These are phyloP conservation scores for Globisporangium polare DNA, from an alignment of 352 stramenopile species.

Conservation along the genomic window DNA sequence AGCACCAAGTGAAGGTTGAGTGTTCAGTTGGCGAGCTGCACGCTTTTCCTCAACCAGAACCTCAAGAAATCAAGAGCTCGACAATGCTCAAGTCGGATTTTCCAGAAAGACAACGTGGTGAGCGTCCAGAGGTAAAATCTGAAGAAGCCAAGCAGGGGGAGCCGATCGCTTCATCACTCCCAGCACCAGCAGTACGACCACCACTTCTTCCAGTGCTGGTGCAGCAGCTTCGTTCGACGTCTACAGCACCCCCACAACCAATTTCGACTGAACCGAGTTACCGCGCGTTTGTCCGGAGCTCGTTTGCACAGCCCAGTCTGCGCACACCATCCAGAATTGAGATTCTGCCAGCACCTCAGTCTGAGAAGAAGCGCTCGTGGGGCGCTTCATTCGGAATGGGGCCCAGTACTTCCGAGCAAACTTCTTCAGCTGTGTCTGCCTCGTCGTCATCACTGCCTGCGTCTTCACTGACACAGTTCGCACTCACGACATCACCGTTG, in stretches of 20 bases:
- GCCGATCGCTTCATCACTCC: neutral
- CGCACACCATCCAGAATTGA: neutral
- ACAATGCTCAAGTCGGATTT: neutral
- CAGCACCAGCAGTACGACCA: neutral
- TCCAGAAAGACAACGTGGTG: neutral
- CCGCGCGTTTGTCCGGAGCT: neutral
- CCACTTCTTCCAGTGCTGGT: neutral
- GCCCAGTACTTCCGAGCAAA: neutral
- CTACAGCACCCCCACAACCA: neutral
- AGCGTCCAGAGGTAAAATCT: neutral
- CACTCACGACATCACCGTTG: slow-evolving; percentile 12
- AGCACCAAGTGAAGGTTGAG: neutral
- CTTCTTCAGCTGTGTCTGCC: neutral
- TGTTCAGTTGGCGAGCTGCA: neutral
- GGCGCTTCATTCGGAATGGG: slow-evolving; percentile 15
- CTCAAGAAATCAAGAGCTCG: neutral
- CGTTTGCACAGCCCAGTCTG: neutral
- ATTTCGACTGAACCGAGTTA: neutral
- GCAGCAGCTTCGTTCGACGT: neutral
- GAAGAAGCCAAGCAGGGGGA: neutral
- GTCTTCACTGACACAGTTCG: neutral
- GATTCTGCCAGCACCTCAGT: neutral
- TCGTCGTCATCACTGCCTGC: neutral
- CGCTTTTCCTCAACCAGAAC: neutral
- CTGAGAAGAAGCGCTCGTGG: slow-evolving; percentile 5